These are phyloP conservation scores for Coemansia pectinata DNA, from an alignment of 192 early-diverging fungal genomes.

Conservation along the genomic window DNA sequence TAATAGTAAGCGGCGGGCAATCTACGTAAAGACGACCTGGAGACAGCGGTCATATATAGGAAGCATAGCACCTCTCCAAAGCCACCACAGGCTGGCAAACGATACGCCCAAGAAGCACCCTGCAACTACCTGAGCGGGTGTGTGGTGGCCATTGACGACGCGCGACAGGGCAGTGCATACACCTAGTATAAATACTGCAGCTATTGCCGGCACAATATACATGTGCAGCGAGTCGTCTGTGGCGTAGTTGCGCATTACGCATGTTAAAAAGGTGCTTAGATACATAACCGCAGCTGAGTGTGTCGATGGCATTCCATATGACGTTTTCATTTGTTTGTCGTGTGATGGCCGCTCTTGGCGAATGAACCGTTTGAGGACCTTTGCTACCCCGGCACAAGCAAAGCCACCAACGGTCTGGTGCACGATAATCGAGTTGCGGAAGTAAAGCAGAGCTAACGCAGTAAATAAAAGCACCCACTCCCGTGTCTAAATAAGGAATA, in stretches of 20 bases:
- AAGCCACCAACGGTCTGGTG: conserved; percentile 19
- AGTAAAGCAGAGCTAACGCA: conserved; percentile 24
- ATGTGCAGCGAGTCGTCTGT: neutral
- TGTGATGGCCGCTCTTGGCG: conserved; percentile 30
- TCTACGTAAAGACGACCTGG: neutral
- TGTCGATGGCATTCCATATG: conserved; percentile 51
- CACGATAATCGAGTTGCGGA: conserved; percentile 23
- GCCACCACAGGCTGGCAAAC: conserved; percentile 38
- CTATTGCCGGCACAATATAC: neutral
- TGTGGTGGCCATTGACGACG: conserved; percentile 36
- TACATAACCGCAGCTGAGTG: conserved; percentile 41
- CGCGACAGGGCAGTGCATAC: conserved; percentile 34
- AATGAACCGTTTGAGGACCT: conserved; percentile 35
- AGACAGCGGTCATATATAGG: conserved; percentile 7
- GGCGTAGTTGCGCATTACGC: neutral
- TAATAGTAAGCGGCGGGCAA: neutral
- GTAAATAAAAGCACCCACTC: conserved; percentile 26
- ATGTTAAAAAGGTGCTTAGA: conserved; percentile 17
- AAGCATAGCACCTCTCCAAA: neutral
- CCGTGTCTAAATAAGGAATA: conserved; percentile 20
- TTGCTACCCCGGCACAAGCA: conserved; percentile 21
- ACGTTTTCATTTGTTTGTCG: neutral
- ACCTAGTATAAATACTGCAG: neutral
- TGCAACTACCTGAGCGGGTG: conserved; percentile 35
- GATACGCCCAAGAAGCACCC: conserved; percentile 20